phyloP scores from a whole-genome alignment of 495 filamentous ascomycete species.

The Achaetomiella virescens region DNA sequence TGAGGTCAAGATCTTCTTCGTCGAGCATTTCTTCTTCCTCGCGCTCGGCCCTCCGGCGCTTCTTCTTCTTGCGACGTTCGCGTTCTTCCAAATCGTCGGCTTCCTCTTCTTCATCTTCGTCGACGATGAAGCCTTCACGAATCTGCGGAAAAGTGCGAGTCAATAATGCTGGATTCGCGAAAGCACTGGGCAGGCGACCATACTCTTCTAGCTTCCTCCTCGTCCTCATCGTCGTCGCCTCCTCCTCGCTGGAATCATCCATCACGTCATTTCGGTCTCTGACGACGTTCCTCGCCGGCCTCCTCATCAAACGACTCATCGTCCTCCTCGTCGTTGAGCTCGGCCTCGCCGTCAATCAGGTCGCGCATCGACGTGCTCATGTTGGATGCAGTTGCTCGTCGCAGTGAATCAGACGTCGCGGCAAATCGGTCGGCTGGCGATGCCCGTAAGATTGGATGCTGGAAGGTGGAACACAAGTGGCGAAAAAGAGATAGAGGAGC shows the following conservation, averaged over 20 bases:
- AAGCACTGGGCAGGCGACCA: not conserved
- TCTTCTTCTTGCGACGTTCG: slow-evolving; percentile 55
- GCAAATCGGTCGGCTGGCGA: not conserved
- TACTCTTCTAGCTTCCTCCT: slow-evolving; percentile 61
- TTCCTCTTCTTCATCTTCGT: slow-evolving; percentile 79
- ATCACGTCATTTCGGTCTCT: slow-evolving; percentile 33
- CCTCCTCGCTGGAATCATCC: slow-evolving; percentile 89
- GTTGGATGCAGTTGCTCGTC: slow-evolving; percentile 17
- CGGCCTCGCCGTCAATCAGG: slow-evolving; percentile 76
- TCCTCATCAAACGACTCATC: slow-evolving; percentile 85
- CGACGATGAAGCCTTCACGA: slow-evolving; percentile 92
- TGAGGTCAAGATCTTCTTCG: slow-evolving; percentile 93
- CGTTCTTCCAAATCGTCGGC: slow-evolving; percentile 58
- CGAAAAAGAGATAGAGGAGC: not conserved
- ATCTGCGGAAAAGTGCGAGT: slow-evolving; percentile 46
- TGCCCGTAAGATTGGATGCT: not conserved
- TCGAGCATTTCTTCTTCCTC: slow-evolving; percentile 87
- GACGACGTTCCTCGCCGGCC: slow-evolving; percentile 53
- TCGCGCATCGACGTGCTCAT: slow-evolving; percentile 64
- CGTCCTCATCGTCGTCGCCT: slow-evolving; percentile 95
- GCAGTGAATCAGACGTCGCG: not conserved
- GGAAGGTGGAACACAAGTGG: not conserved
- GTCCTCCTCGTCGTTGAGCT: slow-evolving; percentile 84
- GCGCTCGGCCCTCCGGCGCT: slow-evolving; percentile 66
- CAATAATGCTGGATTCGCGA: not conserved